Base-by-base conservation (phyloP, 2,329 filamentous ascomycete genomes). In the Fusarium musae region DNA sequence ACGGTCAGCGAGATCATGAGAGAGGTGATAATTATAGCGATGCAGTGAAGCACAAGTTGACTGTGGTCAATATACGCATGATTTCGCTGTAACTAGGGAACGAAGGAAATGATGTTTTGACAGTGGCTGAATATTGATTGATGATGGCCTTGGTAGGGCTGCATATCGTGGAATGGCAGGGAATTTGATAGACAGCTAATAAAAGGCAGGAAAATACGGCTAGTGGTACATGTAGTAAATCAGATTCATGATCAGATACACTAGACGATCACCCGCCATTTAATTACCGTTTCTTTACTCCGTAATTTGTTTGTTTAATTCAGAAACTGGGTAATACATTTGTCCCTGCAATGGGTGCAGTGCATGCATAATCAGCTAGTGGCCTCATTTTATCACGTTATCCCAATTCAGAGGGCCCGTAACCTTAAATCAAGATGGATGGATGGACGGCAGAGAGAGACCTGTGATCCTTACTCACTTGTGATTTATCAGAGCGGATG, bases 131-230 rank as follows among this genome's bases (percentile, higher is more conserved):
- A 52, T n/a, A 42, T n/a, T 63, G 56, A 44, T n/a, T 63, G 36
- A 40, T 9, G 32, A 37, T 37, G 26, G 36, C 23, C 17, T 64
- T 34, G 30, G 59, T 52, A 66, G 40, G 66, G 52, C 65, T 63
- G 60, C 70, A 74, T 74, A 50, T 47, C 49, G 36, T n/a, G 44
- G 43, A 70, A 70, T 37, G 47, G 44, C 61, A 56, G 46, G 66
- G 56, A 63, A 59, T 40, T 26, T 59, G 15, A n/a, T 49, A 28
- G 52, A 44, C 37, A 39, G 30, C 28, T 59, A 21, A 30, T 11
- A 6, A 40, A 36, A 53, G 30, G 46, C 26, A 53, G 43, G 23
- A 26, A 49, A 47, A 28, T 42, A 44, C 44, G 49, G 47, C n/a
- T 52, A 43, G 28, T 56, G 21, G 37, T 23, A 26, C 19, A 26